Base-by-base conservation (phyloP, 1,284 basidiomycete species). In the Mrakiaceae sp. region DNA sequence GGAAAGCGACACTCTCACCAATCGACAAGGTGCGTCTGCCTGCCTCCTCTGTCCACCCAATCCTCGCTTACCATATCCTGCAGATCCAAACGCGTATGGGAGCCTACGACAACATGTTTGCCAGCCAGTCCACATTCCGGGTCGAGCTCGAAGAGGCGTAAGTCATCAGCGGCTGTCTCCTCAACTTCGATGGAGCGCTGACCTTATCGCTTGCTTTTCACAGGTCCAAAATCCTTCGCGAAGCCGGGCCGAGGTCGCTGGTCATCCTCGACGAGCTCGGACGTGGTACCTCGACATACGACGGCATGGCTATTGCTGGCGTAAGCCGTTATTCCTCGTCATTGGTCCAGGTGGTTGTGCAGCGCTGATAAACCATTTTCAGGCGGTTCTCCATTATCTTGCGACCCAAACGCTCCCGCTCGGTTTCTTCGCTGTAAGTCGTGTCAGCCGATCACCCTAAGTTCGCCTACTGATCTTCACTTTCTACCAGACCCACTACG, bases 21-120 rank as follows among this genome's bases (percentile, higher is more conserved):
- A 16, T 58, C 14, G 57, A 58, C 44, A 58, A 58, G 46, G 49
- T 58, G 16, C 57, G 57, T 44, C 40, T 58, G 57, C 14, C 53
- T 5, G 4, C 14, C 39, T 12, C 52, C 14, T 10, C 52, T 54
- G 14, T 7, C 6, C 53, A 27, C 53, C 6, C 9, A 5, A 7
- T 55, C 3, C 12, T 47, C 12, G 44, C 27, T 50, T 50, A n/a
- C 40, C 10, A n/a, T 12, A 2, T 16, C 57, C 6, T 54, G 50
- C 64, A 90, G 87, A 97, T 99, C 70, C 83, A 96, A 67, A 98
- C 95, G 6, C 86, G 96, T 43, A 98, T 98, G 95, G 96, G 96
- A 16, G 96, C 96, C 2, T 94, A 95, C 74, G 93, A 97, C 73
- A 93, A 93, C 72, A 95, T 97, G 88, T 96, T 96, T 74, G 88